Base-by-base conservation (phyloP, 1,284 basidiomycete species). In the Gymnopus androsaceus region DNA sequence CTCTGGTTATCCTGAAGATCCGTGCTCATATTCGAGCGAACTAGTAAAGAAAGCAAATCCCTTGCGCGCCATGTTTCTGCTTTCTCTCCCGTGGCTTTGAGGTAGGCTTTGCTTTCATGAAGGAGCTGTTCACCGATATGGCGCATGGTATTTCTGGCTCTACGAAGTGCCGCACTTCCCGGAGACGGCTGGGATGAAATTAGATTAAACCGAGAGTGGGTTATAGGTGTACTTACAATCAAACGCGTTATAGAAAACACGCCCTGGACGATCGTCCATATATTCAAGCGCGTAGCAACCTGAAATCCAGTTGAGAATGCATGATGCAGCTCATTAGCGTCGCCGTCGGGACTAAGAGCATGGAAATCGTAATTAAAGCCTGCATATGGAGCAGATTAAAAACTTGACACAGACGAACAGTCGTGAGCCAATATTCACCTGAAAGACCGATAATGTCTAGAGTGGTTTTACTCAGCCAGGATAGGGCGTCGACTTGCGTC, bases 361-460 rank as follows among this genome's bases (percentile, higher is more conserved):
- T 76, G 66, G 64, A 86, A 82, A 23, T 76, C 64, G 63, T 84
- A 82, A 64, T 78, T 75, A 68, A 86, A 86, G 0, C 74, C 74
- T 75, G 30, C 2, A 38, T 17, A 15, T 3, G 17, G n/a, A n/a
- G n/a, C n/a, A n/a, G n/a, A n/a, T n/a, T n/a, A n/a, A 8, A 15
- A n/a, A 49, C 27, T 28, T 23, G 15, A 23, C 17, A 6, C 44
- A 46, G 21, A 23, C 36, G 30, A 17, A 57, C 19, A 17, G 11
- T 7, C 7, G 17, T 8, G 15, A 21, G 38, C 8, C 38, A n/a
- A 12, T 6, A 40, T 54, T 11, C 44, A 66, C 80, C 80, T 2
- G 80, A 79, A 2, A 75, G 61, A 6, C 81, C 80, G 47, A 84
- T 81, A n/a, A 82, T 69, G 55, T 83, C 81, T 30, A 83, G 64